phyloP scores from a whole-genome alignment of 2,329 filamentous ascomycete genomes.

The Hortaea sp. region DNA sequence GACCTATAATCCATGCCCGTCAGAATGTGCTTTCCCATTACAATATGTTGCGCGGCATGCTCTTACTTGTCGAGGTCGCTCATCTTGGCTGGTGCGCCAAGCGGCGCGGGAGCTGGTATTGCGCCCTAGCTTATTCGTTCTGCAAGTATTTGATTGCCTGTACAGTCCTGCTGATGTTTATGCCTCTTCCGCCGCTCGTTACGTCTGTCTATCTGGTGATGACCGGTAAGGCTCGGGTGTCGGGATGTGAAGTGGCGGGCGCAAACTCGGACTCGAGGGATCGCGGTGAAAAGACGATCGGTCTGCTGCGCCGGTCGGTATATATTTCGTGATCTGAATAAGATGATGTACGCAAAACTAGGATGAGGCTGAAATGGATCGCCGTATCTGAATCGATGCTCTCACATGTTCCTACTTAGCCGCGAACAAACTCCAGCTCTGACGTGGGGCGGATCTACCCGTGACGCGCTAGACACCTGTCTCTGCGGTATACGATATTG shows the following conservation, averaged over 20 bases:
- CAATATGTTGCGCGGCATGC: constrained; percentile 6
- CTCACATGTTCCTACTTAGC: neutral
- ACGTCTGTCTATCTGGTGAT: neutral
- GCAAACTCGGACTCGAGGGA: neutral
- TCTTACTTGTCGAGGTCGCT: constrained; percentile 85
- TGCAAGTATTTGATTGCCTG: neutral
- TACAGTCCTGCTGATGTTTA: neutral
- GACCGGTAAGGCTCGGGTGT: neutral
- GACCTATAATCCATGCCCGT: constrained; percentile 48
- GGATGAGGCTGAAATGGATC: neutral
- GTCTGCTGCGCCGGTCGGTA: no score
- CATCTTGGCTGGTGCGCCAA: constrained; percentile 44
- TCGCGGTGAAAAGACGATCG: no score
- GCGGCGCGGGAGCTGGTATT: constrained; percentile 2
- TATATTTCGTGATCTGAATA: neutral
- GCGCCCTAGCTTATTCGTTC: neutral
- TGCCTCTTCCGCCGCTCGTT: neutral
- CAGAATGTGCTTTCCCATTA: constrained; percentile 8
- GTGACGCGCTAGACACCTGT: neutral
- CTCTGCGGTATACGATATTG: no score
- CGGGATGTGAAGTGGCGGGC: neutral
- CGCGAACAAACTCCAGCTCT: neutral
- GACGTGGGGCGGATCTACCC: neutral
- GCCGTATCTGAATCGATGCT: neutral
- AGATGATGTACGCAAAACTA: neutral